A percentile compares a stretch with the other conserved stretches of the same genome.
Evolutionary conservation across 2,329 filamentous ascomycete genomes (phyloP).

Genomic region (Trichoderma polysporum): DNA sequence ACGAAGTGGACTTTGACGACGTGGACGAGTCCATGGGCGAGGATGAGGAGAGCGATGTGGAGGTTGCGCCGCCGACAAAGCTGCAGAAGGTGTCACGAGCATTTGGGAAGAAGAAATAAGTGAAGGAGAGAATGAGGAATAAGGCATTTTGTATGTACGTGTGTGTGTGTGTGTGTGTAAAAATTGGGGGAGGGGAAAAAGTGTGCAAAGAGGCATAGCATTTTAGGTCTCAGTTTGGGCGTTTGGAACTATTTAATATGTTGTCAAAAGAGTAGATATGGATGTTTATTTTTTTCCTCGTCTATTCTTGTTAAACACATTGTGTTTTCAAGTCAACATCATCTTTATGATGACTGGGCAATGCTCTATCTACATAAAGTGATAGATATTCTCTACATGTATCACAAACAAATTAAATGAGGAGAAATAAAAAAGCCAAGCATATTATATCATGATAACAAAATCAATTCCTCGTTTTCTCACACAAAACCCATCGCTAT

Average conservation of each 20-base stretch:
- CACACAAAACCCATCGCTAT: too few species aligned
- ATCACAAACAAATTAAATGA: background rate
- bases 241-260: conserved; percentile 15
- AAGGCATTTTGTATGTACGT: background rate
- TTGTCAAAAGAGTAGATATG: background rate
- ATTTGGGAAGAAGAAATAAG: conserved; percentile 40
- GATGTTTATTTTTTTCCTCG: background rate
- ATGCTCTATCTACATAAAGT: background rate
- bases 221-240: conserved; percentile 12
- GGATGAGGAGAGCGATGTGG: conserved; percentile 53
- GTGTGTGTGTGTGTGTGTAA: background rate
- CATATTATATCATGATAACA: background rate
- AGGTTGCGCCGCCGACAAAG: conserved; percentile 49
- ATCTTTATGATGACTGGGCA: background rate
- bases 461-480: background rate
- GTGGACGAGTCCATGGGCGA: conserved; percentile 55
- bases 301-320: background rate
- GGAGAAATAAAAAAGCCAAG: background rate
- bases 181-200: background rate
- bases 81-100: conserved; percentile 41
- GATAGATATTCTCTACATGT: background rate
- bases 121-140: conserved; percentile 11
- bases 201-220: conserved; percentile 10
- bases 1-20: conserved; percentile 61
- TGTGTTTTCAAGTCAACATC: background rate